Evolutionary conservation across 257 asterid genomes (phyloP), one percentile per base, ranked within the genome.

Genomic region (Fraxinus quadrangulata): DNA sequence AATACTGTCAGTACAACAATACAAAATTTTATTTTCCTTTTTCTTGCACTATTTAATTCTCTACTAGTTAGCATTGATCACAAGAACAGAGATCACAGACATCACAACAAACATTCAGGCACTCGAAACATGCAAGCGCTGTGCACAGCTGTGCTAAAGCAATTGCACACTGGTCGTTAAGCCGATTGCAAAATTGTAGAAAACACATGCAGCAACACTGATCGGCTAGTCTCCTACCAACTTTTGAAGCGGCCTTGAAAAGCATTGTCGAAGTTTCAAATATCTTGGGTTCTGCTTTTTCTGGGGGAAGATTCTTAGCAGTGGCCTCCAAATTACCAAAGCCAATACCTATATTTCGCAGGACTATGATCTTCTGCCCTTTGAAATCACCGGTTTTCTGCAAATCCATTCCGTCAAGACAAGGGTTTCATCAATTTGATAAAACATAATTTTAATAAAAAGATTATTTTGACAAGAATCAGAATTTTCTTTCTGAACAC

Each of bases 201-300:
- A 81, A 87, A 67, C 93, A 94, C 94, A 94, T 86, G 84, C 98
- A 92, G 82, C 98, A 94, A 40, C 93, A 89, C 8, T 78, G 65
- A 33, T 92, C 93, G 8, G 83, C n/a, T 81, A 84, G 19, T 79
- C 81, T 83, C 59, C 89, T 75, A 8, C 97, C 91, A 9, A 76
- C 77, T 54, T 70, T 72, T 19, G 93, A 70, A n/a, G 97, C 97
- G 12, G 89, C 92, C 67, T 78, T 83, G 24, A 85, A 61, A 16
- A 92, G 81, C 87, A 80, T 78, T 13, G 89, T 96, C 12, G 94
- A 84, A 23, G 92, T 79, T 75, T 86, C 91, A 13, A 90, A 90
- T 49, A 92, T 67, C 67, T 86, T 91, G 0, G 94, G 92, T 45
- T 90, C 98, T 1, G 93, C 91, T 14, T 88, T 82, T 74, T 86